A percentile compares a stretch with the other conserved stretches of the same genome.
phyloP scores from a whole-genome alignment of 805 yeast species.

The Starmerella kuoi region DNA sequence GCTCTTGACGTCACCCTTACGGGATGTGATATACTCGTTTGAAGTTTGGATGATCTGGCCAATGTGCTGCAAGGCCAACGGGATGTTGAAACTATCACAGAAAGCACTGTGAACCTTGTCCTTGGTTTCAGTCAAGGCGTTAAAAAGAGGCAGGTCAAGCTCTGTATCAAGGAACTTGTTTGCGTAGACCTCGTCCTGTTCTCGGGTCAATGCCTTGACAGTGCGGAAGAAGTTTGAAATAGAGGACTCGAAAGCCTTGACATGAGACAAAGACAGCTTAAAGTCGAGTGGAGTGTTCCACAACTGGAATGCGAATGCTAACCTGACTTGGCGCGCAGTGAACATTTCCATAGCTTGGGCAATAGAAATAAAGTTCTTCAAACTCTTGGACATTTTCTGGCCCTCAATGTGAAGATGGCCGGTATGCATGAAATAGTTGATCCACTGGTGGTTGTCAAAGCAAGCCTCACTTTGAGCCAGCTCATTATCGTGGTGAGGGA shows the following conservation, averaged over 20 bases:
- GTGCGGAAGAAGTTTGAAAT: slow-evolving; percentile 74
- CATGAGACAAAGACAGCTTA: slow-evolving; percentile 71
- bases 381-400: slow-evolving; percentile 91
- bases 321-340: slow-evolving; percentile 70
- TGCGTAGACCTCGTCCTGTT: slow-evolving; percentile 41
- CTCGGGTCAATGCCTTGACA: slow-evolving; percentile 68
- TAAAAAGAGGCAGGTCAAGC: slow-evolving; percentile 36
- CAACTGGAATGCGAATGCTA: slow-evolving; percentile 79
- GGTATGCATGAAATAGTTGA: slow-evolving; percentile 88
- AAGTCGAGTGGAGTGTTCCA: slow-evolving; percentile 93
- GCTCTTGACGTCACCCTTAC: slow-evolving; percentile 37
- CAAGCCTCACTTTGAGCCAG: slow-evolving; percentile 94
- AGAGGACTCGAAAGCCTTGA: slow-evolving; percentile 59
- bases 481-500: slow-evolving; percentile 98
- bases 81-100: slow-evolving; percentile 79
- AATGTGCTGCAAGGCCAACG: slow-evolving; percentile 53
- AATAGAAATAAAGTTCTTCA: slow-evolving; percentile 90
- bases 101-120: slow-evolving; percentile 58
- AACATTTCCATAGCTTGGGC: slow-evolving; percentile 70
- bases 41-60: slow-evolving; percentile 56
- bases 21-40: slow-evolving; percentile 57
- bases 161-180: slow-evolving; percentile 47
- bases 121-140: slow-evolving; percentile 41
- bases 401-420: slow-evolving; percentile 98
- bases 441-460: slow-evolving; percentile 86